Base-by-base conservation (phyloP, 2,329 filamentous ascomycete species). In the Aspergillus sp. region DNA sequence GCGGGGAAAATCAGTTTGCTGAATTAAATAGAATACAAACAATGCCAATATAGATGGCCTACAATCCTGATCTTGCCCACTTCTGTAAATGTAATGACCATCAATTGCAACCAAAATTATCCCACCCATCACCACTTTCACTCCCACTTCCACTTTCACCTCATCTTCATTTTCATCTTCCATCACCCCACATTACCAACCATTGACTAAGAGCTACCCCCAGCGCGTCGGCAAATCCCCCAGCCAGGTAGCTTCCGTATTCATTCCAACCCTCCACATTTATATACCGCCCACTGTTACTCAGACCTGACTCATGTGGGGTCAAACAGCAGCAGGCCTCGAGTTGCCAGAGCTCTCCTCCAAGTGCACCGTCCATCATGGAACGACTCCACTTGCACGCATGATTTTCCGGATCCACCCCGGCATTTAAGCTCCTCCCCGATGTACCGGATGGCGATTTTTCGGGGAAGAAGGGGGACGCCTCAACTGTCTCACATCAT, bases 1-100 rank as follows among this genome's bases (percentile, higher is more conserved):
- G 74, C 70, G 15, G 78, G 77, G 4, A 74, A 73, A 46, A 76
- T 79, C 25, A 80, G 75, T 60, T 62, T 80, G 37, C 55, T 76
- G 15, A 78, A 78, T 55, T 75, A 69, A 54, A 59, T 35, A 49
- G 1, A 31, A 31, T 31, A 31, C 8, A 31, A 31, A 27, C 25
- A 27, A 31, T 31, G 9, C 27, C 27, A 31, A 11, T 31, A 27
- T 31, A 31, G 3, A 31, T 11, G 27, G 25, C 9, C 9, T 31
- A 31, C 27, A 9, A 11, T 31, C 11, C 8, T 31, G 0, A 31
- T 11, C 4, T 31, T 9, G 27, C 9, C 4, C 27, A 31, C 27
- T 11, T 31, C 9, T 11, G 27, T 11, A 45, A n/a, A 46, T 27
- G 8, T 46, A 7, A 7, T 37, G 35, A 37, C 35, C 27, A 11